phyloP scores from a whole-genome alignment of 2,329 filamentous ascomycete genomes.

The Penicillium verrucosum region DNA sequence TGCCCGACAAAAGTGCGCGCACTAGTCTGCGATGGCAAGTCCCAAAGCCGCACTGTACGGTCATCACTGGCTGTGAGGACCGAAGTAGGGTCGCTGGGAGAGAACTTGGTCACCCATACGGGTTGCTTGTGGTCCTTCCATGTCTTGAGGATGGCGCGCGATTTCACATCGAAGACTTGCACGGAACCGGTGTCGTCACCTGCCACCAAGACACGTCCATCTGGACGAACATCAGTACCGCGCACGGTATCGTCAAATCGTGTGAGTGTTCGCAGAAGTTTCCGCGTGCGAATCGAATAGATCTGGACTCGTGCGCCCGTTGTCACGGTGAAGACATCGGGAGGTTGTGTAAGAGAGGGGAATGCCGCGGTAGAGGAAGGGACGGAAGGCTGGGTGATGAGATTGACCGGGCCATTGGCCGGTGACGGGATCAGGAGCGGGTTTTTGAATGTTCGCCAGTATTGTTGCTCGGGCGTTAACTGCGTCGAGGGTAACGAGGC shows the following conservation, averaged over 20 bases:
- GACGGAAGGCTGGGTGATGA: constrained; percentile 70
- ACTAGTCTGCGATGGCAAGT: constrained; percentile 75
- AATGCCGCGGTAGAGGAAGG: constrained; percentile 44
- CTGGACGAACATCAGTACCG: constrained; percentile 80
- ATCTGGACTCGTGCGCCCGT: constrained; percentile 90
- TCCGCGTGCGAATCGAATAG: constrained; percentile 86
- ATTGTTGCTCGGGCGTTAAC: constrained; percentile 85
- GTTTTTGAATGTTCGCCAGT: constrained; percentile 95
- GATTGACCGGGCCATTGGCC: constrained; percentile 82
- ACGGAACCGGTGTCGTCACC: constrained; percentile 89
- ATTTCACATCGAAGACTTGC: constrained; percentile 90
- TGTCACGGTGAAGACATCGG: constrained; percentile 79
- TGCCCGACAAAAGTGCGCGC: constrained; percentile 80
- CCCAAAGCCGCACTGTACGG: constrained; percentile 89
- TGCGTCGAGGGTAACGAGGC: constrained; percentile 72
- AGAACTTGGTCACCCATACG: constrained; percentile 88
- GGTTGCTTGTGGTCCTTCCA: constrained; percentile 95
- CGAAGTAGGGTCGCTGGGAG: constrained; percentile 79
- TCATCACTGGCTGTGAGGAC: constrained; percentile 91
- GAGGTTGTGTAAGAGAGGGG: constrained; percentile 46
- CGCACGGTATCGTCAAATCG: constrained; percentile 90
- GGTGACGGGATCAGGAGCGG: constrained; percentile 86
- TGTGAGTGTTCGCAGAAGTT: constrained; percentile 89
- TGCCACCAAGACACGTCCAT: constrained; percentile 84
- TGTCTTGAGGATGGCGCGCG: constrained; percentile 87